Evolutionary conservation across 108 stramenopile genomes (phyloP).

Genomic region (Discostella pseudostelligera): DNA sequence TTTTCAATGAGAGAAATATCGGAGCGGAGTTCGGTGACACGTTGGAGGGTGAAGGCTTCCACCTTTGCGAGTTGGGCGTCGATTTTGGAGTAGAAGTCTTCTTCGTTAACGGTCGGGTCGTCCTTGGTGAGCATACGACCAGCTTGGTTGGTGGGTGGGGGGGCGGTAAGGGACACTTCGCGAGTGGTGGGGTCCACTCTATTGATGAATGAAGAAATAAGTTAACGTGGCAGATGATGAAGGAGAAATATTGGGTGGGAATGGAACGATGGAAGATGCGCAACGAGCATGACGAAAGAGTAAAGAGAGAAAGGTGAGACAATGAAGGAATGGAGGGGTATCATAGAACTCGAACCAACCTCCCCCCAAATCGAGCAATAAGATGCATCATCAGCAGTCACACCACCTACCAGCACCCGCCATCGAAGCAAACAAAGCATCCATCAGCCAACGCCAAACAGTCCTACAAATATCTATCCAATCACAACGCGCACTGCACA

Average conservation of each 20-base stretch:
- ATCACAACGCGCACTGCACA: too few relatives aligned
- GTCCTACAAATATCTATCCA: too few relatives aligned
- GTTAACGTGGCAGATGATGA: neutral
- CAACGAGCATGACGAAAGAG: too few relatives aligned
- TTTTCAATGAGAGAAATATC: constrained; percentile 51
- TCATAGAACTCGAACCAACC: too few relatives aligned
- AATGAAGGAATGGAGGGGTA: too few relatives aligned
- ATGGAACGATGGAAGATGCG: too few relatives aligned
- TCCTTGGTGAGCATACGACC: constrained; percentile 57
- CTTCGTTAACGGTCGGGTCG: constrained; percentile 71
- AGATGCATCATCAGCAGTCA: neutral
- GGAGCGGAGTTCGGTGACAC: constrained; percentile 69
- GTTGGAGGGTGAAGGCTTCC: constrained; percentile 78
- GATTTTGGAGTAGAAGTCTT: constrained; percentile 78
- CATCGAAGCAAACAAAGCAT: too few relatives aligned
- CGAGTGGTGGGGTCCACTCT: constrained; percentile 73
- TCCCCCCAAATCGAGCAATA: constrained; percentile 3
- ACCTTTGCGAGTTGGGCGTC: constrained; percentile 88
- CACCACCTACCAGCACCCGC: neutral
- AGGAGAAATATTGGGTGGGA: neutral
- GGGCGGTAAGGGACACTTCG: constrained; percentile 81
- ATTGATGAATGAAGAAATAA: neutral
- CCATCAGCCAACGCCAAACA: too few relatives aligned
- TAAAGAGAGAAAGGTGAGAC: neutral
- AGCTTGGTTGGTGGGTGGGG: constrained; percentile 82